Base-by-base conservation (phyloP, 1,284 basidiomycete genomes). In the Exobasidium cylindrosporum region DNA sequence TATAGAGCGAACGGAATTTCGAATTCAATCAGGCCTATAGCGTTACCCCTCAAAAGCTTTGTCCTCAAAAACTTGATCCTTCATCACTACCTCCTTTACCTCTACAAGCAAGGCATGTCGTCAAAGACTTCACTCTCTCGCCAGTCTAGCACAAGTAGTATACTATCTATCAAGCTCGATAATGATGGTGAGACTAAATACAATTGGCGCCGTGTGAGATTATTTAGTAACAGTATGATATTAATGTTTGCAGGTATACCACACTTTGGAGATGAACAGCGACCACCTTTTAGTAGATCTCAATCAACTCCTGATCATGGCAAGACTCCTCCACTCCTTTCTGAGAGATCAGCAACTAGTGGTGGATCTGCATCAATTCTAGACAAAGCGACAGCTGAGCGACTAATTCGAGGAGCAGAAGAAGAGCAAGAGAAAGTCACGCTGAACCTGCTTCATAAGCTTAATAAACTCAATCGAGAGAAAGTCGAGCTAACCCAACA, bases 381-480 rank as follows among this genome's bases (percentile, higher is more conserved):
- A 31, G 24, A 24, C 47, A 50, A 50, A 21, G 23, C 47, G 7
- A 50, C 47, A 7, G 47, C 47, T 31, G 47, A 50, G 29, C 7
- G 21, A 21, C 7, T 50, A 14, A 50, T 50, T 50, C 47, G 47
- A 50, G 21, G 21, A 10, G 47, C 47, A 7, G 47, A 50, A 31
- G 47, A 50, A 31, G 47, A 50, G 47, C 29, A 24, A 50, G 47
- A 50, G 29, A 10, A 23, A 10, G 47, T 50, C 21, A 50, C 47
- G 14, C 21, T 50, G 24, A 21, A 21, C 7, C 47, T 50, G 24
- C 47, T 50, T 31, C 47, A 50, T 10, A 7, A 31, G 21, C 21
- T 50, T 7, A 21, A 50, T 14, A 7, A 50, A 31, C 24, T 50
- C 14, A 23, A 31, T 7, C 7, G 47, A 23, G 47, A 40, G 35